Evolutionary conservation across 306 rosid genomes (phyloP).

Genomic region (Myrica gale): DNA sequence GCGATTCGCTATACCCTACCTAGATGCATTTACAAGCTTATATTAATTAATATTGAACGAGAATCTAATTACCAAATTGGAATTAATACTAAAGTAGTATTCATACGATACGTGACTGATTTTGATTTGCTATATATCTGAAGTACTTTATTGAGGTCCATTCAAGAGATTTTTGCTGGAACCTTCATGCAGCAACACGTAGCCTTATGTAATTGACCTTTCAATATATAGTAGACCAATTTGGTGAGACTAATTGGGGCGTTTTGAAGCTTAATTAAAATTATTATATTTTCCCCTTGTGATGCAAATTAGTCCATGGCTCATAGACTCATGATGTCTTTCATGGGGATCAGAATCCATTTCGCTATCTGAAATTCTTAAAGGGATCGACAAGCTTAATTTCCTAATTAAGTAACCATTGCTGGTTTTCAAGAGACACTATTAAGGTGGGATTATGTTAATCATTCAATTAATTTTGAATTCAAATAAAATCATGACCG

Average conservation of each 20-base stretch:
- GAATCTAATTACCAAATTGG: too few relatives aligned
- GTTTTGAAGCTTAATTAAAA: background rate
- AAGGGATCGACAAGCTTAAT: constrained; percentile 20
- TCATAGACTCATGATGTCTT: background rate
- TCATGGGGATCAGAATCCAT: background rate
- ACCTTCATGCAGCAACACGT: background rate
- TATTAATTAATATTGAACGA: too few relatives aligned
- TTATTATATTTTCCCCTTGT: background rate
- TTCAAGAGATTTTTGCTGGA: background rate
- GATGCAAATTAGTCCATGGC: background rate
- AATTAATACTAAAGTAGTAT: too few relatives aligned
- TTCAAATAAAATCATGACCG: constrained; percentile 9
- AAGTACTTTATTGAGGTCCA: background rate
- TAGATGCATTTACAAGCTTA: too few relatives aligned
- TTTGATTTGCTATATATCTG: too few relatives aligned
- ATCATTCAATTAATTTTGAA: background rate
- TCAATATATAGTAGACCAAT: background rate
- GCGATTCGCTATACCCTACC: background rate
- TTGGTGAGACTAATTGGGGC: background rate
- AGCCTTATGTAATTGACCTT: background rate
- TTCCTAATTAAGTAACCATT: constrained; percentile 19
- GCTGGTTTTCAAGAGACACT: constrained; percentile 35
- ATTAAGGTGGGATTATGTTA: background rate
- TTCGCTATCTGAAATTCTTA: background rate
- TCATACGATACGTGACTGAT: too few relatives aligned